Conservation (phyloP, 2,329 filamentous ascomycete species). For the Stagonosporopsis chrysanthemi region DNA sequence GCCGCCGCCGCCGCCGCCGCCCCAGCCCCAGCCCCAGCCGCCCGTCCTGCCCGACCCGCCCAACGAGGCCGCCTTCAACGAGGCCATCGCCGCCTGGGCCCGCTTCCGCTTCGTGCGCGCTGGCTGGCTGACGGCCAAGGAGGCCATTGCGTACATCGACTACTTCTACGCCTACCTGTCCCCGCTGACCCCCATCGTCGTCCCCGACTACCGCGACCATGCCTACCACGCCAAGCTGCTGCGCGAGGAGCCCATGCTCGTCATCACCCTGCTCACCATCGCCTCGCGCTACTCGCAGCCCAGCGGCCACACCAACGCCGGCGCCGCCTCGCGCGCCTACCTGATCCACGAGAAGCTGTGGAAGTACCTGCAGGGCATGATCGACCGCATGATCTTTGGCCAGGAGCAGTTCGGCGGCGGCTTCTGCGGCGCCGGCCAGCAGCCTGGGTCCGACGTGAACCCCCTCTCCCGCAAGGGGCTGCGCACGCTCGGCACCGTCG, state of each 20-base stretch:
- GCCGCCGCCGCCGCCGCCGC: conserved; percentile 1
- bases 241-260: conserved; percentile 89
- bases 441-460: conserved; percentile 72
- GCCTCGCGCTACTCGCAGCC: conserved; percentile 86
- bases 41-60: conserved; percentile 39
- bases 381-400: conserved; percentile 92
- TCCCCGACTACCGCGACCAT: conserved; percentile 87
- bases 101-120: conserved; percentile 93
- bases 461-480: conserved; percentile 69
- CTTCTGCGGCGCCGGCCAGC: conserved; percentile 76
- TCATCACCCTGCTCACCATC: conserved; percentile 89
- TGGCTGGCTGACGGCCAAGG: conserved; percentile 93
- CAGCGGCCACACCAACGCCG: conserved; percentile 69
- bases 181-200: conserved; percentile 90
- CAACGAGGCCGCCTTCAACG: conserved; percentile 54
- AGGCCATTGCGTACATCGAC: conserved; percentile 91
- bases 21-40: conserved; percentile 14
- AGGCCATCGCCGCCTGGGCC: conserved; percentile 86
- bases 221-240: conserved; percentile 80
- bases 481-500: conserved; percentile 89
- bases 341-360: conserved; percentile 95
- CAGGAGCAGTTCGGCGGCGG: conserved; percentile 94
- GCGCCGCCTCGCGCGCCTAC: conserved; percentile 81
- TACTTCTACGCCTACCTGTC: conserved; percentile 95
- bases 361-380: conserved; percentile 93